Conservation (phyloP, 345 rosid genomes). For the Cardamine occulta region DNA sequence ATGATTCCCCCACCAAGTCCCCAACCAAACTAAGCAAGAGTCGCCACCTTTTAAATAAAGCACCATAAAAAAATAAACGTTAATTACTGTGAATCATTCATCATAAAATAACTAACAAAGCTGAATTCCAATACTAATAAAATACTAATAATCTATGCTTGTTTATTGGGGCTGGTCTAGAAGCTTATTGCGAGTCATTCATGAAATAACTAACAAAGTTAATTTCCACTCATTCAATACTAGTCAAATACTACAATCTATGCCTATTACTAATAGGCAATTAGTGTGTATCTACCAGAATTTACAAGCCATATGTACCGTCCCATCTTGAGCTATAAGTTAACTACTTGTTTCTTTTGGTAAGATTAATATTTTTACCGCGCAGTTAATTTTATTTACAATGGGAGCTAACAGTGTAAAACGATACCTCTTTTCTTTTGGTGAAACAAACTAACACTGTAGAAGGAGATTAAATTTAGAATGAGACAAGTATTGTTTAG, state of each 20-base stretch:
- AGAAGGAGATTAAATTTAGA: too few relatives aligned
- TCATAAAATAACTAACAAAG: constrained; percentile 11
- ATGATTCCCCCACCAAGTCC: constrained; percentile 36
- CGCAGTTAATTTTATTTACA: too few relatives aligned
- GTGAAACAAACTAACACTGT: too few relatives aligned
- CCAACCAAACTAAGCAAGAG: background rate
- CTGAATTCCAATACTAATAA: background rate
- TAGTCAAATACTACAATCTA: too few relatives aligned
- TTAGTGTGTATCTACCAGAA: constrained; percentile 5
- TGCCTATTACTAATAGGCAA: too few relatives aligned
- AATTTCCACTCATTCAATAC: background rate
- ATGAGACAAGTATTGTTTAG: background rate
- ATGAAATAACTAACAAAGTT: constrained; percentile 18
- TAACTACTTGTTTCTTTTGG: too few relatives aligned
- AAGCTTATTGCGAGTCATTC: constrained; percentile 2
- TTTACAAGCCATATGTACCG: background rate
- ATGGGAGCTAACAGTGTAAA: too few relatives aligned
- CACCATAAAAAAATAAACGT: background rate
- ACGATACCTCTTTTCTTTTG: too few relatives aligned
- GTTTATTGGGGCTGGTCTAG: background rate
- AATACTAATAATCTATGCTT: background rate
- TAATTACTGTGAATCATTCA: constrained; percentile 1
- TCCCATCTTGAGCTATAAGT: too few relatives aligned
- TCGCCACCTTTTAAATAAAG: constrained; percentile 22
- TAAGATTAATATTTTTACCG: too few relatives aligned